Evolutionary conservation across 768 basidiomycete genomes (phyloP).

Genomic region (Clavaria fumosa): DNA sequence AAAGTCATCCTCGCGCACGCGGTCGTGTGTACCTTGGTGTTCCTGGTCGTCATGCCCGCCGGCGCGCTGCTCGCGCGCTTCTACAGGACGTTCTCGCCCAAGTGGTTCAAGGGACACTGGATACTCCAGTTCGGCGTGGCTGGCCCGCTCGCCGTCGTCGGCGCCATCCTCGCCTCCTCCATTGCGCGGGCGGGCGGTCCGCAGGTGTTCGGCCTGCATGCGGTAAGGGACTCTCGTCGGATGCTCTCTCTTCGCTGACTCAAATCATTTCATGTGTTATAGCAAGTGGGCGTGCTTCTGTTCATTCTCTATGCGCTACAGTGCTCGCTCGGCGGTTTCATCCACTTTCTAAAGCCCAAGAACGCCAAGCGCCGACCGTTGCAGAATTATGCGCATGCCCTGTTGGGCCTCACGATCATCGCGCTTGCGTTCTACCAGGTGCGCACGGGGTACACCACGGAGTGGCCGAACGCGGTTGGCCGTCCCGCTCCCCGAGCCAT

Average conservation of each 20-base stretch:
- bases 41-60: conserved; percentile 35
- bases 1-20: conserved; percentile 41
- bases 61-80: conserved; percentile 42
- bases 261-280: no score
- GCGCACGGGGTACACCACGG: conserved; percentile 27
- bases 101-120: conserved; percentile 42
- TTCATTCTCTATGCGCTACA: conserved; percentile 37
- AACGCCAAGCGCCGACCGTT: conserved; percentile 23
- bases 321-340: conserved; percentile 31
- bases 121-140: conserved; percentile 32
- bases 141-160: conserved; percentile 24
- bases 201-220: not conserved
- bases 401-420: conserved; percentile 36
- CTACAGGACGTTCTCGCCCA: conserved; percentile 29
- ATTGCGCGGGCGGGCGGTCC: not conserved
- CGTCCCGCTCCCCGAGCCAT: conserved; percentile 22
- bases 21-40: conserved; percentile 32
- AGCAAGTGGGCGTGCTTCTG: no score
- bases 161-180: not conserved
- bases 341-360: conserved; percentile 37
- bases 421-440: conserved; percentile 36
- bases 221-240: no score
- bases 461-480: conserved; percentile 36
- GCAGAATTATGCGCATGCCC: conserved; percentile 44
- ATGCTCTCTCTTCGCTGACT: no score